These are phyloP conservation scores for Polyporus tsugae DNA, from an alignment of 1,284 basidiomycete genomes.

Conservation along the genomic window DNA sequence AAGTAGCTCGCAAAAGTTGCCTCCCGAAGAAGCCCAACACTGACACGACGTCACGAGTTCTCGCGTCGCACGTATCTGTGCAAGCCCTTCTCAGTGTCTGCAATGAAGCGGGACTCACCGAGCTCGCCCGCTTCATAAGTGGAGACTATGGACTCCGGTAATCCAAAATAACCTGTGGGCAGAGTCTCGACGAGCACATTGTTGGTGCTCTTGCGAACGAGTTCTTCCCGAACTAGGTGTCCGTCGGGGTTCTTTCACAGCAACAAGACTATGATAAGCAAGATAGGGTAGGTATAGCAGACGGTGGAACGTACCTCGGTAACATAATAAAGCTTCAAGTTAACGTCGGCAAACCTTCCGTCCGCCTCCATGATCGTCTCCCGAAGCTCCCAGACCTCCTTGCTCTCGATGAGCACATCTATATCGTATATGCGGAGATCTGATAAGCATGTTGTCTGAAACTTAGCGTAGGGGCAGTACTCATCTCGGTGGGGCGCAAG, in stretches of 20 bases:
- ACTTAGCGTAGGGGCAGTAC: slow-evolving; percentile 20
- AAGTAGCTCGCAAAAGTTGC: too few species aligned
- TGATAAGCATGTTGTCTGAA: background rate
- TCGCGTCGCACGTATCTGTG: too few species aligned
- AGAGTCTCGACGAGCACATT: slow-evolving; percentile 45
- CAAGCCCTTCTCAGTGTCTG: background rate
- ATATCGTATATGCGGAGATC: slow-evolving; percentile 40
- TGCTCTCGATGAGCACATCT: slow-evolving; percentile 44
- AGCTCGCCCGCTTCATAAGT: slow-evolving; percentile 26
- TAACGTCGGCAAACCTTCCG: slow-evolving; percentile 38
- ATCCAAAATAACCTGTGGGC: slow-evolving; percentile 39
- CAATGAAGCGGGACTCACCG: slow-evolving; percentile 9
- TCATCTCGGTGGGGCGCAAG: slow-evolving; percentile 42
- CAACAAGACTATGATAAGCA: background rate
- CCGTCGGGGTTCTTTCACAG: background rate
- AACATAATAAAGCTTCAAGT: slow-evolving; percentile 43
- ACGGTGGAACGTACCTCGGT: slow-evolving; percentile 30
- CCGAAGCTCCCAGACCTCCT: slow-evolving; percentile 34
- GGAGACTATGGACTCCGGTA: slow-evolving; percentile 38
- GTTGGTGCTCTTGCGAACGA: slow-evolving; percentile 34
- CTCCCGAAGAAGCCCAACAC: too few species aligned
- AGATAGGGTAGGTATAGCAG: background rate
- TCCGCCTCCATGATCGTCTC: slow-evolving; percentile 35
- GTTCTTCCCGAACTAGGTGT: slow-evolving; percentile 19
- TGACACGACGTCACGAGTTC: too few species aligned